Percentiles rank a stretch among this genome's conserved stretches.
phyloP scores from a whole-genome alignment of 768 basidiomycete species.

The Tylopilus rubrobrunneus region DNA sequence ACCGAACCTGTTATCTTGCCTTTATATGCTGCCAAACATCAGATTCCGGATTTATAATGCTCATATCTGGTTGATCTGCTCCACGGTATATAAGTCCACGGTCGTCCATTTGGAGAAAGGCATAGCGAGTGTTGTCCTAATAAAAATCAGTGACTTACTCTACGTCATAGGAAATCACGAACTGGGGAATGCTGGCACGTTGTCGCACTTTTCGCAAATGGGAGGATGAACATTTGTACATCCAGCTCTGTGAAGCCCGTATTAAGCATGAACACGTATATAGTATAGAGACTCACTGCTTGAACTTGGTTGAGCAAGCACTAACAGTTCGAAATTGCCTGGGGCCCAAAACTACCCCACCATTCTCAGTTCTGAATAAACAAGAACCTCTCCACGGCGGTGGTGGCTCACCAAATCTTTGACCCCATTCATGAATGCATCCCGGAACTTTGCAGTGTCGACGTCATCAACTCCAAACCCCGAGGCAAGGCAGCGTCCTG shows the following conservation, averaged over 20 bases:
- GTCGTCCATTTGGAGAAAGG: slow-evolving; percentile 94
- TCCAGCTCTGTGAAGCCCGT: slow-evolving; percentile 41
- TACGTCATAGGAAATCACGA: slow-evolving; percentile 25
- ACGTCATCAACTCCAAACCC: slow-evolving; percentile 65
- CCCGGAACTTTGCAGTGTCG: slow-evolving; percentile 63
- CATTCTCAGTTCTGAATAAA: slow-evolving; percentile 1
- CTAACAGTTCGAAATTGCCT: slow-evolving; percentile 86
- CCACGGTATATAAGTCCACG: slow-evolving; percentile 90
- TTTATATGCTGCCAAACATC: slow-evolving; percentile 99
- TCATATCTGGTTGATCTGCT: slow-evolving; percentile 97
- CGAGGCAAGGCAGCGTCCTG: slow-evolving; percentile 82
- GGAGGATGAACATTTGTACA: slow-evolving; percentile 77
- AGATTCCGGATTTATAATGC: slow-evolving; percentile 95
- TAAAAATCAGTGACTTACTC: slow-evolving; percentile 2
- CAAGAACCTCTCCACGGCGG: neutral
- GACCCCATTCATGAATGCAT: slow-evolving; percentile 83
- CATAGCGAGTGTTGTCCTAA: slow-evolving; percentile 94
- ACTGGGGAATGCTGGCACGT: slow-evolving; percentile 91
- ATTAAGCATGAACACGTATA: neutral
- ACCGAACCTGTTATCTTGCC: slow-evolving; percentile 35
- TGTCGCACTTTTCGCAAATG: slow-evolving; percentile 93
- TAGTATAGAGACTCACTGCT: slow-evolving; percentile 39
- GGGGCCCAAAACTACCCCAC: slow-evolving; percentile 81
- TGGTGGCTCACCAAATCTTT: slow-evolving; percentile 54
- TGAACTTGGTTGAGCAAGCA: slow-evolving; percentile 55